Evolutionary conservation across 331 rosid genomes (phyloP), one percentile per base, ranked within the genome.

Genomic region (Quercus tomentella): DNA sequence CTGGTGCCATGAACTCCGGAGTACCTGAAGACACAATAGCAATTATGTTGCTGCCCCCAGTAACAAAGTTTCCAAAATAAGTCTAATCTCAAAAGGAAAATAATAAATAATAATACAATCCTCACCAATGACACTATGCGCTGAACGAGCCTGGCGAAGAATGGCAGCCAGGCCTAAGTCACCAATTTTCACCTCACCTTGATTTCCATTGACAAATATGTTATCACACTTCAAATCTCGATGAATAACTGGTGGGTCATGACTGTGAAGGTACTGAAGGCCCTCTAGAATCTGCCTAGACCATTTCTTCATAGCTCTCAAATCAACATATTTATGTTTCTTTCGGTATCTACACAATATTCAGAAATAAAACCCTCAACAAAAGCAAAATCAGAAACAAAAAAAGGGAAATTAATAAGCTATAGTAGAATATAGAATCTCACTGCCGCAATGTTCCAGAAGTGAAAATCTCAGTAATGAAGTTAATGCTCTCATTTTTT

Each of bases 261-360:
- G 96, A 81, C 96, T 82, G 74, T 95, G 99, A 87, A 95, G 99
- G 88, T 93, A 96, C 28, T 80, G 80, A 78, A 96, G 99, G 66
- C 99, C 99, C 82, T 96, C 94, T 82, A 96, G 82, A 74, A 96
- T 91, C 93, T 96, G 99, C 91, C 91, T 91, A 52, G 99, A 91
- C 99, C 99, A 96, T 84, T 96, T 96, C 88, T 96, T 96, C 90
- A 96, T 26, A 4, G 99, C 99, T 87, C 97, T 93, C 89, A 91
- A 80, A 84, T 91, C 97, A 76, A 93, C 98, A 73, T 89, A 87
- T 88, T 93, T 96, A 74, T 96, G 99, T 81, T 96, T 96, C 85
- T 84, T 88, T 88, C 98, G 84, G 78, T 91, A 96, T 82, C 99
- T 93, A 70, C 55, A 80, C 26, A 37, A 61, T 30, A 74, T 28